A percentile compares a stretch with the other conserved stretches of the same genome.
phyloP scores from a whole-genome alignment of 768 basidiomycete species.

The Calocera cornea region DNA sequence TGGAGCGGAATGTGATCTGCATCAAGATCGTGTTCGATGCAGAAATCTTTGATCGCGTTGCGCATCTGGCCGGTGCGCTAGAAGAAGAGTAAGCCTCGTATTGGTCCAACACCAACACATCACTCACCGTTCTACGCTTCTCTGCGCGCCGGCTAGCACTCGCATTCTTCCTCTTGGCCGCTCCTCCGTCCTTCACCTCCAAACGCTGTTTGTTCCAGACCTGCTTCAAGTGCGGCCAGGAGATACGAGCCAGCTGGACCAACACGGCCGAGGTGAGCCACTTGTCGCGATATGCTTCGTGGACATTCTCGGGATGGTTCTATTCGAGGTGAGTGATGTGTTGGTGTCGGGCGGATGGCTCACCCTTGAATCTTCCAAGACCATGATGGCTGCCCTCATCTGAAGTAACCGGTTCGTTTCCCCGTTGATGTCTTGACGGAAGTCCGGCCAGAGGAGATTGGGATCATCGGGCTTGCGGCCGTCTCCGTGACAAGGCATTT shows the following conservation, averaged over 20 bases:
- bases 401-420: not conserved
- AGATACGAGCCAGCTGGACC: not conserved
- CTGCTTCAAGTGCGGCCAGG: not conserved
- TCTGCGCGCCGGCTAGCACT: not conserved
- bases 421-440: not conserved
- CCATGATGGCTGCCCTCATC: not conserved
- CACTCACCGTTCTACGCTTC: not conserved
- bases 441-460: constrained; percentile 2
- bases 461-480: not conserved
- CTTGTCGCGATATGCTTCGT: not conserved
- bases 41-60: not conserved
- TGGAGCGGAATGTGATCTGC: not conserved
- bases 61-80: not conserved
- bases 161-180: not conserved
- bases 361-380: not conserved
- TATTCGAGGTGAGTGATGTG: not conserved
- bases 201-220: not conserved
- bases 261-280: not conserved
- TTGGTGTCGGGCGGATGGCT: not conserved
- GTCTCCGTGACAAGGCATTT: not conserved
- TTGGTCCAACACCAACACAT: not conserved
- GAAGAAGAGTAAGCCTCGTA: not conserved
- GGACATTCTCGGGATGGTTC: not conserved
- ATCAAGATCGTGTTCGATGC: not conserved
- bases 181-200: not conserved